These are phyloP conservation scores for Hirsutella thompsonii DNA, from an alignment of 2,329 filamentous ascomycete genomes.

Conservation along the genomic window DNA sequence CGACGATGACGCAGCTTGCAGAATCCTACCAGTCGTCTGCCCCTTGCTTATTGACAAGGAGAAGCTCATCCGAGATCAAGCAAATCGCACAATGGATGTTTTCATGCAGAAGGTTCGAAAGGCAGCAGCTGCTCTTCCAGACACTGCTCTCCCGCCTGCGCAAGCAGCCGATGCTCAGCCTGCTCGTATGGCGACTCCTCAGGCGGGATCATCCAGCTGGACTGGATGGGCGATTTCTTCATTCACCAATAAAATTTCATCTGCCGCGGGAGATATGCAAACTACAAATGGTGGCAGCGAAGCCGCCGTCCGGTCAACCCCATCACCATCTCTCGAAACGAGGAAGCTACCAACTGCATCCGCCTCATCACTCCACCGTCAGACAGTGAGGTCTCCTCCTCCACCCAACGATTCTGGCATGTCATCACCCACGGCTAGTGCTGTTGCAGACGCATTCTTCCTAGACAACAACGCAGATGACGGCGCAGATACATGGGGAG, in stretches of 20 bases:
- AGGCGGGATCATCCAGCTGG: slow-evolving; percentile 49
- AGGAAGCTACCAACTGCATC: slow-evolving; percentile 31
- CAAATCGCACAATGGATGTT: slow-evolving; percentile 74
- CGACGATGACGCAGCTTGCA: slow-evolving; percentile 78
- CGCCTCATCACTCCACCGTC: slow-evolving; percentile 45
- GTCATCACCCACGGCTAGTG: slow-evolving; percentile 30
- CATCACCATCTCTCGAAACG: slow-evolving; percentile 25
- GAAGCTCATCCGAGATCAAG: slow-evolving; percentile 85
- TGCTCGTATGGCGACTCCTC: slow-evolving; percentile 70
- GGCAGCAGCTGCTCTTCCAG: slow-evolving; percentile 63
- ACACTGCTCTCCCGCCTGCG: slow-evolving; percentile 61
- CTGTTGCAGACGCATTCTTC: slow-evolving; percentile 36
- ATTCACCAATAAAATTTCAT: slow-evolving; percentile 86
- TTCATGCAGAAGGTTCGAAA: slow-evolving; percentile 78
- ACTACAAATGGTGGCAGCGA: slow-evolving; percentile 31
- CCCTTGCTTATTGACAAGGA: slow-evolving; percentile 87
- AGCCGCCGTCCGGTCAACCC: slow-evolving; percentile 25
- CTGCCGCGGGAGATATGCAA: slow-evolving; percentile 79
- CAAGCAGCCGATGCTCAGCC: slow-evolving; percentile 36
- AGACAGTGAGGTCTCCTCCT: slow-evolving; percentile 40
- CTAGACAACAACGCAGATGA: slow-evolving; percentile 46
- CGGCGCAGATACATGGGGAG: slow-evolving; percentile 66
- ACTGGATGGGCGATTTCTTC: slow-evolving; percentile 97
- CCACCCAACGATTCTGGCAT: slow-evolving; percentile 31
- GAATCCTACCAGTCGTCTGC: slow-evolving; percentile 73